These are phyloP conservation scores for Pouteria glomerata DNA, from an alignment of 148 eudicot genomes.

Conservation along the genomic window DNA sequence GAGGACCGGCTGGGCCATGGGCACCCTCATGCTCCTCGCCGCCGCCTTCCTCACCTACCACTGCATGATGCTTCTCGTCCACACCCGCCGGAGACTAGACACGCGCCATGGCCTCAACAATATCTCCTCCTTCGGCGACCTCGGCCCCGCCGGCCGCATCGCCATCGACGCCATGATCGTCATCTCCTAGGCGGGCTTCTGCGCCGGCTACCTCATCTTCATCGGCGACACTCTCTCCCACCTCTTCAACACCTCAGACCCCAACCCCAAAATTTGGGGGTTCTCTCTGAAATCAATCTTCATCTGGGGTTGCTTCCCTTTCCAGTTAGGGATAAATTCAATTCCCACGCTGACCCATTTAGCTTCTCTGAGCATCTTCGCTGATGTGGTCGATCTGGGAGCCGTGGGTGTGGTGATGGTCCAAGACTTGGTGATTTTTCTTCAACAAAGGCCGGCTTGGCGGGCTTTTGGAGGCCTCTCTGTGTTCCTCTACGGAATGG, in stretches of 20 bases:
- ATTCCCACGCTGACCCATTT: conserved; percentile 64
- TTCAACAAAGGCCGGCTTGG: conserved; percentile 27
- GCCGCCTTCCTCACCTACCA: conserved; percentile 45
- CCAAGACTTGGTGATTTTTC: conserved; percentile 31
- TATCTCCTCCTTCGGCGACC: conserved; percentile 59
- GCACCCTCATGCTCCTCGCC: conserved; percentile 30
- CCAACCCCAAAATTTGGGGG: conserved; percentile 21
- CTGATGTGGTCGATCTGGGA: conserved; percentile 58
- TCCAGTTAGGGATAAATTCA: conserved; percentile 61
- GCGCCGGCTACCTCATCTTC: conserved; percentile 59
- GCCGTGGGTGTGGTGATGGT: conserved; percentile 65
- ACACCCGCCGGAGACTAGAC: conserved; percentile 42
- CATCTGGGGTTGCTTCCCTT: conserved; percentile 59
- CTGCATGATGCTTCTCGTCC: conserved; percentile 50
- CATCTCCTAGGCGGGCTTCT: conserved; percentile 63
- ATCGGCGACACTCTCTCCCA: conserved; percentile 47
- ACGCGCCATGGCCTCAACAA: conserved; percentile 28
- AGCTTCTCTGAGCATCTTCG: conserved; percentile 67
- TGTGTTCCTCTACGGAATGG: conserved; percentile 46
- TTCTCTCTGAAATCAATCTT: conserved; percentile 37
- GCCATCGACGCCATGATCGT: conserved; percentile 58
- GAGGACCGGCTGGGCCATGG: conserved; percentile 51
- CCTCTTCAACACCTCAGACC: conserved; percentile 22
- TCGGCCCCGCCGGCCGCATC: conserved; percentile 43
- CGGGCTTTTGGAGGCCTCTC: conserved; percentile 44